Base-by-base conservation (phyloP, 441 rosid species). In the Mallotus japonicus region DNA sequence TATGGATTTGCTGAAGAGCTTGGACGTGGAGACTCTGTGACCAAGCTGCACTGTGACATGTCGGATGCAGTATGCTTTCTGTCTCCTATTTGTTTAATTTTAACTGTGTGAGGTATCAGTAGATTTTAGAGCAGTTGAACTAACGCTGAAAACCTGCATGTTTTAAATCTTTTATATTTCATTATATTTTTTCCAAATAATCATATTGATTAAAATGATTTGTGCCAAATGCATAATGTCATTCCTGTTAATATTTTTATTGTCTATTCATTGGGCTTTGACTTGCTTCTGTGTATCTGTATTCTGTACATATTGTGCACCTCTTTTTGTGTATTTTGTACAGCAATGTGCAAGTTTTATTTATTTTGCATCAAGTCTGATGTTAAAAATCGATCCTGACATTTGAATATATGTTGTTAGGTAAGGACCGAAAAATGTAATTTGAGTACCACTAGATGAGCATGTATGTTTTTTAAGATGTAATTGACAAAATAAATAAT, bases 21-120 rank as follows among this genome's bases (percentile, higher is more conserved):
- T 73, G 98, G 98, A 40, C 98, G 97, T 73, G 99, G 96, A 64
- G 97, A 95, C 77, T 91, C 99, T 71, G 93, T 92, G 28, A 95
- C 97, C 37, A 92, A 91, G 82, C 97, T 95, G 73, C 99, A 95
- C 8, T 92, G 94, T 78, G 96, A 92, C 85, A 92, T 89, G 92
- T 90, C 96, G 75, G 99, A 95, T 89, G 98, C 92, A 86, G 99
- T 92, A 76, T 77, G 82, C 78, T 61, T 32, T 44, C 63, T 9
- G n/a, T 49, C 62, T 62, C 47, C 71, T 68, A 1, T 34, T 4
- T 20, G 20, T 9, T 24, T 70, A 28, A 17, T 53, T 8, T 51
- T 51, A 32, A 0, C 1, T 64, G 34, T 44, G 53, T 64, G 53
- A 44, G 14, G n/a, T 12, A 63, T 63, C 22, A n/a, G 40, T 63